A percentile compares a stretch with the other conserved stretches of the same genome.
Evolutionary conservation across 2,329 filamentous ascomycete species (phyloP).

Genomic region (Lanzia echinophila): DNA sequence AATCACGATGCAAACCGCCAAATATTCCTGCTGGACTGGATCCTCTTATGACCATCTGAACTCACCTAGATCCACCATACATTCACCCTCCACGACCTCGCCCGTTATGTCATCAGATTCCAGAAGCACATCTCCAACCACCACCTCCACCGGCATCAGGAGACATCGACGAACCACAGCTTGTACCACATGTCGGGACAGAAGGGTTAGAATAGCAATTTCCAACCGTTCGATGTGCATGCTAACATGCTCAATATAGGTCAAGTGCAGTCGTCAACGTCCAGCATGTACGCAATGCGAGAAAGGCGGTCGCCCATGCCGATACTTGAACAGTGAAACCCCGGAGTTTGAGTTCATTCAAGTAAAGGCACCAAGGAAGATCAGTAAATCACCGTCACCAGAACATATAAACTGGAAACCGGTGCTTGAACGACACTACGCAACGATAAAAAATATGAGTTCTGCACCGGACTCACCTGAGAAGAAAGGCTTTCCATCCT

Average conservation of each 20-base stretch:
- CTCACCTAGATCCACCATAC: background rate
- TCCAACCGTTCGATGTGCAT: background rate
- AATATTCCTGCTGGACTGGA: background rate
- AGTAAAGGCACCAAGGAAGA: background rate
- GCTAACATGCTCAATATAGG: background rate
- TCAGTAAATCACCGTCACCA: background rate
- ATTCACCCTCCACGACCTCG: background rate
- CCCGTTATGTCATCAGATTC: background rate
- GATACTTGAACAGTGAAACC: slow-evolving; percentile 5
- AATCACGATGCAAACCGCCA: background rate
- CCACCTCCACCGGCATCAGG: background rate
- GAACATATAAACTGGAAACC: background rate
- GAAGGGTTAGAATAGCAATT: background rate
- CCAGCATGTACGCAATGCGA: background rate
- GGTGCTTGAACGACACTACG: background rate
- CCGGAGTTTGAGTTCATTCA: slow-evolving; percentile 5
- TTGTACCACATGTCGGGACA: slow-evolving; percentile 3
- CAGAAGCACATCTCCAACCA: background rate
- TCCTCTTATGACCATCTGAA: background rate
- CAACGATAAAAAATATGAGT: background rate
- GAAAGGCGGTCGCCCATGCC: background rate
- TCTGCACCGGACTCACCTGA: background rate
- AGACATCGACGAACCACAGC: slow-evolving; percentile 2
- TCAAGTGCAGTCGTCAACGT: slow-evolving; percentile 4
- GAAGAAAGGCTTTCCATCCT: background rate